Evolutionary conservation across 352 stramenopile genomes (phyloP).

Genomic region (Pythium oligandrum): DNA sequence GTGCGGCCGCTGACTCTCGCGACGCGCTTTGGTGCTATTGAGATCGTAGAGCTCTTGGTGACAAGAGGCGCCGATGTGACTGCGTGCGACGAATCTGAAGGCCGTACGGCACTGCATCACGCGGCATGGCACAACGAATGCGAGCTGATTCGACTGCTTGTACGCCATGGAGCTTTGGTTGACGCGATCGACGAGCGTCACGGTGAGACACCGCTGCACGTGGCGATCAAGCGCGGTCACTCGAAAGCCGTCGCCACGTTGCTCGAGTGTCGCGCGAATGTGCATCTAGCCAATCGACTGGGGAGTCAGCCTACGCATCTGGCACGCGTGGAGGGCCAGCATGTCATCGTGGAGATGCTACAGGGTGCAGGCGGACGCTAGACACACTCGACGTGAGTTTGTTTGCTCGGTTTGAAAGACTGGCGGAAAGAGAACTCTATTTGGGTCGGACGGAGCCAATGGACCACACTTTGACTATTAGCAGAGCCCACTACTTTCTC

Average conservation of each 20-base stretch:
- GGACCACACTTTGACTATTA: too few species aligned
- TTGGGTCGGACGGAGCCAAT: too few species aligned
- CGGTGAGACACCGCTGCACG: slow-evolving; percentile 20
- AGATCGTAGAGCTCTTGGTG: slow-evolving; percentile 17
- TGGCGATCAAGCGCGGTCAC: slow-evolving; percentile 17
- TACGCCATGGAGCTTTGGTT: slow-evolving; percentile 9
- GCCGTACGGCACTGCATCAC: slow-evolving; percentile 12
- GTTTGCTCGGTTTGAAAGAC: too few species aligned
- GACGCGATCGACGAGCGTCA: slow-evolving; percentile 5
- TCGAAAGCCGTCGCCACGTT: slow-evolving; percentile 8
- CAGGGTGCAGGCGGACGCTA: too few species aligned
- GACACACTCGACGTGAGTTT: too few species aligned
- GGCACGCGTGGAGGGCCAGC: too few species aligned
- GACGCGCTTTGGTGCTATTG: slow-evolving; percentile 11
- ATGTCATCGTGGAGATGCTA: too few species aligned
- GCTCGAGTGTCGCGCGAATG: slow-evolving; percentile 8
- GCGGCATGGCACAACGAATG: slow-evolving; percentile 14
- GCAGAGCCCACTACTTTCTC: too few species aligned
- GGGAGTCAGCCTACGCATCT: too few species aligned
- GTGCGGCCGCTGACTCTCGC: slow-evolving; percentile 9
- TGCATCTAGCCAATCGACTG: not conserved
- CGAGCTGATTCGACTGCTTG: slow-evolving; percentile 14
- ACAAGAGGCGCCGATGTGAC: slow-evolving; percentile 12
- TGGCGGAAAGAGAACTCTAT: too few species aligned
- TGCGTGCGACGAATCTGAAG: not conserved